A percentile compares a stretch with the other conserved stretches of the same genome.
Conservation (phyloP, 257 asterid genomes). For the Ilex aquifolium region DNA sequence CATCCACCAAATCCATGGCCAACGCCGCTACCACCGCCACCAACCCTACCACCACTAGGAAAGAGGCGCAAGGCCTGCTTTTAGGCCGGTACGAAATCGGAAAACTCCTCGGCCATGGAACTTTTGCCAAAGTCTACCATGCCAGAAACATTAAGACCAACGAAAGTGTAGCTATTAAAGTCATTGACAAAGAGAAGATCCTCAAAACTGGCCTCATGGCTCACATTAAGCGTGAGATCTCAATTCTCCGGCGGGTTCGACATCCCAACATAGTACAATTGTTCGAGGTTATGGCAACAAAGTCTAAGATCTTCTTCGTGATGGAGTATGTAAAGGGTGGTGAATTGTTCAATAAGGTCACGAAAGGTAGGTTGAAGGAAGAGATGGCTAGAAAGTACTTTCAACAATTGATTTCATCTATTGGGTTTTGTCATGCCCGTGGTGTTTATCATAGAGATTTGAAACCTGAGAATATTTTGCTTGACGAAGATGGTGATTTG, state of each 20-base stretch:
- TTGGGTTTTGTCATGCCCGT: conserved; percentile 86
- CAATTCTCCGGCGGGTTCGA: conserved; percentile 79
- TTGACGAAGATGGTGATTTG: conserved; percentile 77
- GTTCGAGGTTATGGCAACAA: conserved; percentile 95
- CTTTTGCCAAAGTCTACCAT: conserved; percentile 85
- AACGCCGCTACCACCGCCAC: conserved; percentile 13
- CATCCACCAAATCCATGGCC: conserved; percentile 23
- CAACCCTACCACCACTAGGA: conserved; percentile 25
- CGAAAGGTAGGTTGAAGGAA: conserved; percentile 87
- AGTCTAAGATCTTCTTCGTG: conserved; percentile 71
- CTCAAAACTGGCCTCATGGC: conserved; percentile 64
- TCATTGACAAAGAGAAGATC: conserved; percentile 83
- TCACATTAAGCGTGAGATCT: conserved; percentile 91
- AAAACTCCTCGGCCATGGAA: conserved; percentile 77
- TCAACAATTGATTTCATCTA: conserved; percentile 83
- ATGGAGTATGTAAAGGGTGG: conserved; percentile 93
- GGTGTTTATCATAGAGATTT: conserved; percentile 92
- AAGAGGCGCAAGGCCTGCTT: conserved; percentile 49
- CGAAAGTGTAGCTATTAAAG: conserved; percentile 77
- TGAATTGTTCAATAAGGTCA: conserved; percentile 84
- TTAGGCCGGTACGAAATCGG: conserved; percentile 72
- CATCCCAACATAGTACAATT: conserved; percentile 90
- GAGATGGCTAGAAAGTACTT: conserved; percentile 69
- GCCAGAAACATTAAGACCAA: conserved; percentile 70
- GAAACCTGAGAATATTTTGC: conserved; percentile 76